Percentiles rank a stretch among this genome's conserved stretches.
Evolutionary conservation across 139 green algal genomes (phyloP).

Genomic region (Micractinium sp.): DNA sequence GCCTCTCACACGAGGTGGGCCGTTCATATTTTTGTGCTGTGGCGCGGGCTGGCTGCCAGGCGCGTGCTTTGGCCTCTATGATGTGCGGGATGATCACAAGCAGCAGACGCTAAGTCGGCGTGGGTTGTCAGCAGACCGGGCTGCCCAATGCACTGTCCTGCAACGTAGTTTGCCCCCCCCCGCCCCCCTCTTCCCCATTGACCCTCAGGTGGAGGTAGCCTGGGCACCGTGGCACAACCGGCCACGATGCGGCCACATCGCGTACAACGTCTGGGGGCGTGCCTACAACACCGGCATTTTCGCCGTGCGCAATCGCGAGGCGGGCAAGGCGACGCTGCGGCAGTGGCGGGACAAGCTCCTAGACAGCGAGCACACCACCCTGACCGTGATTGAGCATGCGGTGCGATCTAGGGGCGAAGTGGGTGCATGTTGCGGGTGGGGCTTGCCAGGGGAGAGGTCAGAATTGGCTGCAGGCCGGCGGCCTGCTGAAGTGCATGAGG

Average conservation of each 20-base stretch:
- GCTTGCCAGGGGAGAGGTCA: too few relatives aligned
- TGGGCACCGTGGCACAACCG: not conserved
- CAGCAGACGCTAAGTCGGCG: too few relatives aligned
- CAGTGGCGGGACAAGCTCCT: not conserved
- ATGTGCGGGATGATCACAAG: too few relatives aligned
- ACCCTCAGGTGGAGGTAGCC: not conserved
- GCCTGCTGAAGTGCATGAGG: too few relatives aligned
- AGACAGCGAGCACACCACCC: not conserved
- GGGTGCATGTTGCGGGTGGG: too few relatives aligned
- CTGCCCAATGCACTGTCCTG: too few relatives aligned
- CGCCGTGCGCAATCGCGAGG: constrained; percentile 26
- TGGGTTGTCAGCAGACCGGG: too few relatives aligned
- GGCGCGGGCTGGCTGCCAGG: not conserved
- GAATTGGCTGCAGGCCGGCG: too few relatives aligned
- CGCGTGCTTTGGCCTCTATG: not conserved
- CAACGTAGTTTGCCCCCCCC: too few relatives aligned
- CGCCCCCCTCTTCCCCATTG: too few relatives aligned
- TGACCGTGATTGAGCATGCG: not conserved
- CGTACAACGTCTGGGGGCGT: constrained; percentile 18
- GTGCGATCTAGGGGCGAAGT: too few relatives aligned
- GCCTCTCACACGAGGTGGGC: constrained; percentile 32
- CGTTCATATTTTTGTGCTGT: too few relatives aligned
- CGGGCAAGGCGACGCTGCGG: not conserved
- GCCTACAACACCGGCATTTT: constrained; percentile 47
- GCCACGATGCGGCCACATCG: constrained; percentile 36